Conservation (phyloP, 495 filamentous ascomycete species). For the Parathielavia appendiculata region DNA sequence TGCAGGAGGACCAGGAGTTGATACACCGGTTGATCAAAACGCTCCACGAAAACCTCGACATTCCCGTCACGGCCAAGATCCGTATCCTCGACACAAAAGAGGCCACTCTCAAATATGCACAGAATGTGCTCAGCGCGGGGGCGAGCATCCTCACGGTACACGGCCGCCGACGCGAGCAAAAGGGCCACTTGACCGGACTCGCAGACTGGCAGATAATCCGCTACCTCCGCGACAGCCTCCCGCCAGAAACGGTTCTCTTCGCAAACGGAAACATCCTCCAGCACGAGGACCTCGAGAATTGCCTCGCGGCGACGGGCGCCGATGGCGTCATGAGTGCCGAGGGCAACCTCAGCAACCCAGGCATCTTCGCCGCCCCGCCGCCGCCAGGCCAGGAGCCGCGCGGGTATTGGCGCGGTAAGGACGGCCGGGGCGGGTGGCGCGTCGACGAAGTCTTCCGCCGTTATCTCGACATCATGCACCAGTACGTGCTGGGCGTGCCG, state of each 20-base stretch:
- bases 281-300: slow-evolving; percentile 71
- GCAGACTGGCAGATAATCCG: slow-evolving; percentile 85
- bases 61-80: slow-evolving; percentile 95
- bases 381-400: slow-evolving; percentile 56
- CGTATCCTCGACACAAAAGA: slow-evolving; percentile 83
- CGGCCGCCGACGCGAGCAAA: slow-evolving; percentile 83
- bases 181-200: slow-evolving; percentile 90
- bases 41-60: slow-evolving; percentile 61
- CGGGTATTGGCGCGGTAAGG: slow-evolving; percentile 78
- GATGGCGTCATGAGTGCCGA: slow-evolving; percentile 96
- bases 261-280: slow-evolving; percentile 93
- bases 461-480: slow-evolving; percentile 85
- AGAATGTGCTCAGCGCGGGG: slow-evolving; percentile 80
- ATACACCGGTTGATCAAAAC: slow-evolving; percentile 74
- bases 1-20: slow-evolving; percentile 87
- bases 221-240: slow-evolving; percentile 77
- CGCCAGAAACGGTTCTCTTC: slow-evolving; percentile 84
- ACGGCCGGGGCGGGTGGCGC: slow-evolving; percentile 81
- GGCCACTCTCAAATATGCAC: slow-evolving; percentile 80
- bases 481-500: slow-evolving; percentile 58
- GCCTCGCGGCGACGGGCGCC: slow-evolving; percentile 77
- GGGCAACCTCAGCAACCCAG: slow-evolving; percentile 85
- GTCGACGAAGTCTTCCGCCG: slow-evolving; percentile 82
- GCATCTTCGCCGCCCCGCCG: slow-evolving; percentile 71
- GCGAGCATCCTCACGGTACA: slow-evolving; percentile 92